A percentile compares a stretch with the other conserved stretches of the same genome.
phyloP scores from a whole-genome alignment of 176 grass and related monocot genomes.

The Sorghum bicolor region DNA sequence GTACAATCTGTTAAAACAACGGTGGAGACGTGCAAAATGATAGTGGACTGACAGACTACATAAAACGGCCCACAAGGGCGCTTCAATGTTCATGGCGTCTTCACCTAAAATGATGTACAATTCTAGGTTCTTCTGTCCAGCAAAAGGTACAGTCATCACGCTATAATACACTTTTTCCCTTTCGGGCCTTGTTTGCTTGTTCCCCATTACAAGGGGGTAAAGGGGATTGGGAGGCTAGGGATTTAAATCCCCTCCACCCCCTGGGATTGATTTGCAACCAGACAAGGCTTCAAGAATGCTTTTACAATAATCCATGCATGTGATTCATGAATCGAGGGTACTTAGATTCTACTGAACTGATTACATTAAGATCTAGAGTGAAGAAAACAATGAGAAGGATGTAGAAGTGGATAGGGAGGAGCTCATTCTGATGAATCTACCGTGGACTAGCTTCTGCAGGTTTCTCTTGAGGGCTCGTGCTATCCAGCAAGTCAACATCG shows the following conservation, averaged over 20 bases:
- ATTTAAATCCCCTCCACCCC: no score
- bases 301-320: slow-evolving; percentile 27
- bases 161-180: slow-evolving; percentile 38
- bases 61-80: not conserved
- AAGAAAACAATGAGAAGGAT: not conserved
- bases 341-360: slow-evolving; percentile 29
- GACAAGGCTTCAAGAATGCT: not conserved
- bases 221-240: no score
- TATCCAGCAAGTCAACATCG: slow-evolving; percentile 52
- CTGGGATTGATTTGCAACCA: no score
- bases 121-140: not conserved
- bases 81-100: not conserved
- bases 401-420: not conserved
- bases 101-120: slow-evolving; percentile 19
- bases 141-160: slow-evolving; percentile 16
- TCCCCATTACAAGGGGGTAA: no score
- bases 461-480: slow-evolving; percentile 44
- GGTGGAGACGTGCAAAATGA: not conserved
- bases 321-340: slow-evolving; percentile 21
- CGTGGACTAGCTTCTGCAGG: slow-evolving; percentile 61
- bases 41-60: not conserved
- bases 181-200: not conserved
- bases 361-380: slow-evolving; percentile 24
- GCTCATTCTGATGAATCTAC: slow-evolving; percentile 18
- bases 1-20: not conserved